A percentile compares a stretch with the other conserved stretches of the same genome.
These are phyloP conservation scores for Aspergillus fijiensis DNA, from an alignment of 2,329 filamentous ascomycete genomes.

Conservation along the genomic window DNA sequence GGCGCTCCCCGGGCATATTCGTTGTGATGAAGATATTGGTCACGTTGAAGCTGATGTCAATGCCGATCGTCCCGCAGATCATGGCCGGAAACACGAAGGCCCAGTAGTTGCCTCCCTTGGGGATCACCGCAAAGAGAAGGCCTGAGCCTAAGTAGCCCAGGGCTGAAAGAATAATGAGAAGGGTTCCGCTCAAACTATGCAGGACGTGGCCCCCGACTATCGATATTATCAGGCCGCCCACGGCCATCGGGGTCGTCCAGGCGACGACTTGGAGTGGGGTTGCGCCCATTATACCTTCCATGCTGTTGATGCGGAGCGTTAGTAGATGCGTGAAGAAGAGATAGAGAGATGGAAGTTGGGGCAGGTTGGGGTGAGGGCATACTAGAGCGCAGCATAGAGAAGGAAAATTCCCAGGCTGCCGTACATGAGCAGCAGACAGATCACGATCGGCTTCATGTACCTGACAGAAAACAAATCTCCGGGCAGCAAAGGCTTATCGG, in stretches of 20 bases:
- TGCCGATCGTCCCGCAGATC: conserved; percentile 65
- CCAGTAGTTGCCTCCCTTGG: conserved; percentile 63
- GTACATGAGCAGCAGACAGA: conserved; percentile 65
- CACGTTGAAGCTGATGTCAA: conserved; percentile 74
- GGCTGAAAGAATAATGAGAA: conserved; percentile 63
- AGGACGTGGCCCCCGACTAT: conserved; percentile 65
- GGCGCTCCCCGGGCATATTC: conserved; percentile 62
- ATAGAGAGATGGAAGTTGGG: too few species aligned
- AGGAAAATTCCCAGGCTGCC: conserved; percentile 68
- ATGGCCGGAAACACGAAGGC: conserved; percentile 67
- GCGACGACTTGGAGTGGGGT: conserved; percentile 63
- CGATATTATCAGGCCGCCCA: conserved; percentile 67
- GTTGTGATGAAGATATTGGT: conserved; percentile 78
- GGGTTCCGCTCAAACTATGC: conserved; percentile 62
- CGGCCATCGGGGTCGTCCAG: conserved; percentile 67
- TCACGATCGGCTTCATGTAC: conserved; percentile 64
- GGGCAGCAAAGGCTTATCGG: conserved; percentile 67
- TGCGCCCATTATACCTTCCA: conserved; percentile 60
- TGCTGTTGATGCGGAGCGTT: conserved; percentile 40
- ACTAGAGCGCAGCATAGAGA: conserved; percentile 70
- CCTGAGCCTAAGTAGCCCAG: conserved; percentile 59
- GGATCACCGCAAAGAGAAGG: conserved; percentile 65
- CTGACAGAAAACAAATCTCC: conserved; percentile 67
- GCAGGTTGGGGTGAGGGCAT: conserved; percentile 29
- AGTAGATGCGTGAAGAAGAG: neutral